phyloP scores from a whole-genome alignment of 1,284 basidiomycete genomes.

The Volvariella volvacea region DNA sequence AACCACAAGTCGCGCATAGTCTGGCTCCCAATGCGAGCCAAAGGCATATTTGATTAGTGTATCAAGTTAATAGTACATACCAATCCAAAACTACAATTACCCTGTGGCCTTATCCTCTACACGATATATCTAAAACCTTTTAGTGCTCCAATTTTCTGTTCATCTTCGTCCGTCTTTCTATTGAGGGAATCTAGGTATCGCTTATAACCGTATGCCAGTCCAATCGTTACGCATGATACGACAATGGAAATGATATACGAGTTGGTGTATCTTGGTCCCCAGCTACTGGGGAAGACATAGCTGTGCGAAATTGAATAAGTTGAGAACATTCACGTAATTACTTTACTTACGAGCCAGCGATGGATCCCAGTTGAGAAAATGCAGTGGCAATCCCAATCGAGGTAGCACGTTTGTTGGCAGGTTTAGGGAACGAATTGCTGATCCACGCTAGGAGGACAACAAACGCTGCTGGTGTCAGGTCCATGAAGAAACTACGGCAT shows the following conservation, averaged over 20 bases:
- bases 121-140: slow-evolving; percentile 13
- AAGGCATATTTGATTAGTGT: too few species aligned
- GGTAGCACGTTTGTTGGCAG: slow-evolving; percentile 33
- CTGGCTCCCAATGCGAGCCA: too few species aligned
- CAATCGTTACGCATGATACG: slow-evolving; percentile 9
- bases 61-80: too few species aligned
- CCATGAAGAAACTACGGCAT: slow-evolving; percentile 25
- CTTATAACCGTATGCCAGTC: slow-evolving; percentile 11
- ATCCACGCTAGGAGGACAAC: slow-evolving; percentile 33
- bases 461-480: slow-evolving; percentile 17
- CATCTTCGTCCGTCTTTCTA: slow-evolving; percentile 10
- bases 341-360: slow-evolving; percentile 15
- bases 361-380: slow-evolving; percentile 15
- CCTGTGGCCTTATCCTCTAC: too few species aligned
- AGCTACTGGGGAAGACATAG: slow-evolving; percentile 8
- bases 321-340: not conserved
- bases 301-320: not conserved
- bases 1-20: too few species aligned
- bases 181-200: slow-evolving; percentile 12
- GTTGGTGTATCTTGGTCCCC: slow-evolving; percentile 12
- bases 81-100: too few species aligned
- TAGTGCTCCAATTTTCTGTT: slow-evolving; percentile 9
- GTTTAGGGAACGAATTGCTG: slow-evolving; percentile 16
- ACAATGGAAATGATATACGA: slow-evolving; percentile 14
- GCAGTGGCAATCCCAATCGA: slow-evolving; percentile 30